Percentiles rank a stretch among this genome's conserved stretches.
These are phyloP conservation scores for Lichtheimia ornata DNA, from an alignment of 371 early-diverging fungal genomes.

Conservation along the genomic window DNA sequence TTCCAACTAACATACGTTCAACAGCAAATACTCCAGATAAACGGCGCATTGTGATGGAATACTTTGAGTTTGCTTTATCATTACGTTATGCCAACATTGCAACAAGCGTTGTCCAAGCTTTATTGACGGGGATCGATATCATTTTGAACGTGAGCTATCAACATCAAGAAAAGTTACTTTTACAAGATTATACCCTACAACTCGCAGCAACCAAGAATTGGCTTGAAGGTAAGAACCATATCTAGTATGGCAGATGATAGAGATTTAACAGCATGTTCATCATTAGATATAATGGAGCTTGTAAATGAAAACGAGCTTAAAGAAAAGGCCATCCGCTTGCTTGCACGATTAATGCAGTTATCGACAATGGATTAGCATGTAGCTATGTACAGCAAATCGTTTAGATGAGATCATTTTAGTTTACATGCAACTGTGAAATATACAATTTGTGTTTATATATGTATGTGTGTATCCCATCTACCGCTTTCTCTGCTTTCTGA, in stretches of 20 bases:
- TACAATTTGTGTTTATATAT: no score
- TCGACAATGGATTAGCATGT: neutral
- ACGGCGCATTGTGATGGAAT: slow-evolving; percentile 42
- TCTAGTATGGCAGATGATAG: neutral
- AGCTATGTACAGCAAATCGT: no score
- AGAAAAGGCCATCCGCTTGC: slow-evolving; percentile 10
- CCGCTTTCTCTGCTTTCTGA: no score
- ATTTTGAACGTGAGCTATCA: slow-evolving; percentile 35
- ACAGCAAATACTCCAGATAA: slow-evolving; percentile 46
- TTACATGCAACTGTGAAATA: no score
- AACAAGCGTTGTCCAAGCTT: slow-evolving; percentile 25
- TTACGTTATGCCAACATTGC: slow-evolving; percentile 31
- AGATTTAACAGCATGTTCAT: neutral
- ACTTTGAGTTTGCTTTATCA: slow-evolving; percentile 46
- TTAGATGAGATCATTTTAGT: no score
- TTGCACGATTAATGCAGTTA: slow-evolving; percentile 17
- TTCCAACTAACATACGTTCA: neutral
- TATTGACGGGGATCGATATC: slow-evolving; percentile 39
- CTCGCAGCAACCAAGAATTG: slow-evolving; percentile 36
- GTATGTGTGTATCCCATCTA: no score
- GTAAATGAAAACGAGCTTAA: slow-evolving; percentile 17
- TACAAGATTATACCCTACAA: slow-evolving; percentile 31
- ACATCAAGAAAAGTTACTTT: slow-evolving; percentile 30
- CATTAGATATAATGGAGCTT: slow-evolving; percentile 14
- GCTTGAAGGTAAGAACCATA: slow-evolving; percentile 35